Evolutionary conservation across 2,329 filamentous ascomycete species (phyloP).

Genomic region (Claviceps fusiformis): DNA sequence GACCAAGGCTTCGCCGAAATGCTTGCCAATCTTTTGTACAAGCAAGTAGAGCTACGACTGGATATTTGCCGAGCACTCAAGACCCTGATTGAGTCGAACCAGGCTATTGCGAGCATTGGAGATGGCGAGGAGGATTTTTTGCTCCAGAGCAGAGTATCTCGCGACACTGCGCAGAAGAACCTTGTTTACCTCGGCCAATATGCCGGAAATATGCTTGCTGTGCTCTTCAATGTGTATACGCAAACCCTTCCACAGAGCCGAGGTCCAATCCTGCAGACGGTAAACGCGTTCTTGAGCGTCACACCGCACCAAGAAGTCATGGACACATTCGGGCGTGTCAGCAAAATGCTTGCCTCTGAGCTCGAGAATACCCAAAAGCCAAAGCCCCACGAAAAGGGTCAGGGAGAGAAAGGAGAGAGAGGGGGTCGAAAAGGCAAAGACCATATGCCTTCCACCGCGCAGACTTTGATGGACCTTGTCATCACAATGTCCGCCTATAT

Average conservation of each 20-base stretch:
- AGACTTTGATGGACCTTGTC: slow-evolving; percentile 92
- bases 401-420: slow-evolving; percentile 44
- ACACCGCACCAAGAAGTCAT: slow-evolving; percentile 65
- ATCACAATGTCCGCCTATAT: slow-evolving; percentile 94
- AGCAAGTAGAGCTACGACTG: slow-evolving; percentile 73
- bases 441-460: slow-evolving; percentile 80
- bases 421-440: slow-evolving; percentile 41
- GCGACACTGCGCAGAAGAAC: slow-evolving; percentile 62
- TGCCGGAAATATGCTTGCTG: slow-evolving; percentile 79
- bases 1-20: slow-evolving; percentile 84
- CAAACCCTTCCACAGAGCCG: slow-evolving; percentile 88
- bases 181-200: slow-evolving; percentile 67
- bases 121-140: slow-evolving; percentile 57
- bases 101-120: slow-evolving; percentile 60
- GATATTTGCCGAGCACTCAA: slow-evolving; percentile 81
- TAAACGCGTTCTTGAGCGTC: slow-evolving; percentile 89
- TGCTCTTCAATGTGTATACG: slow-evolving; percentile 98
- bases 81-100: slow-evolving; percentile 81
- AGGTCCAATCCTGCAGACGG: slow-evolving; percentile 81
- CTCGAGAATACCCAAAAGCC: slow-evolving; percentile 41
- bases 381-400: slow-evolving; percentile 45
- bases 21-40: slow-evolving; percentile 81
- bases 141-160: slow-evolving; percentile 65
- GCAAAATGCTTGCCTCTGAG: slow-evolving; percentile 64
- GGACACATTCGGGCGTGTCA: slow-evolving; percentile 79